Conservation (phyloP, 345 rosid genomes). For the Brassica cretica region DNA sequence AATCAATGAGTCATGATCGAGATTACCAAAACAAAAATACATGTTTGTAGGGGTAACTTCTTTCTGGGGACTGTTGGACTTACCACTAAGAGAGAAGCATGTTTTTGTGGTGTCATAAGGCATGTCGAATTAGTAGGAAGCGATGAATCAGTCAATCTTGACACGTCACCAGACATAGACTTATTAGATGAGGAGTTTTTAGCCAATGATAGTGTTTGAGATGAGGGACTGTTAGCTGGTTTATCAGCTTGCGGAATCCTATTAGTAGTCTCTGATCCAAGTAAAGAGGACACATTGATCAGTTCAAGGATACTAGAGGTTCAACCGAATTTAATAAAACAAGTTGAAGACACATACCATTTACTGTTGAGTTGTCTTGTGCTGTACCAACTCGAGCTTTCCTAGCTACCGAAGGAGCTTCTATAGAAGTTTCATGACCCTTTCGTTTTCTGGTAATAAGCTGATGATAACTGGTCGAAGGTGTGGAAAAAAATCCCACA, state of each 20-base stretch:
- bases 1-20: no score
- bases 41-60: constrained; percentile 54
- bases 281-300: constrained; percentile 3
- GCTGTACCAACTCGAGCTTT: constrained; percentile 41
- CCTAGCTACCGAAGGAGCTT: constrained; percentile 48
- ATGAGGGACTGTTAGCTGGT: constrained; percentile 19
- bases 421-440: constrained; percentile 34
- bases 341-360: constrained; percentile 42
- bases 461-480: constrained; percentile 25
- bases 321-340: not conserved
- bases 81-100: constrained; percentile 43
- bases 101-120: constrained; percentile 66
- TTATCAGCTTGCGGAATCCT: constrained; percentile 20
- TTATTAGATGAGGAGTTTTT: constrained; percentile 22
- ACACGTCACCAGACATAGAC: constrained; percentile 32
- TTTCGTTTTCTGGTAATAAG: constrained; percentile 54
- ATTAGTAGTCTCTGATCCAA: constrained; percentile 10
- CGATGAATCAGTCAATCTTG: constrained; percentile 43
- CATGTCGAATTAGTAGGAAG: constrained; percentile 51
- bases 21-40: no score
- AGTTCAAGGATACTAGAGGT: not conserved
- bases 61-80: constrained; percentile 42
- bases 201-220: constrained; percentile 33
- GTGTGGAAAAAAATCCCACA: constrained; percentile 35
- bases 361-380: constrained; percentile 24